A percentile compares a stretch with the other conserved stretches of the same genome.
phyloP scores from a whole-genome alignment of 495 filamentous ascomycete species.

The Daldinia concentrica region DNA sequence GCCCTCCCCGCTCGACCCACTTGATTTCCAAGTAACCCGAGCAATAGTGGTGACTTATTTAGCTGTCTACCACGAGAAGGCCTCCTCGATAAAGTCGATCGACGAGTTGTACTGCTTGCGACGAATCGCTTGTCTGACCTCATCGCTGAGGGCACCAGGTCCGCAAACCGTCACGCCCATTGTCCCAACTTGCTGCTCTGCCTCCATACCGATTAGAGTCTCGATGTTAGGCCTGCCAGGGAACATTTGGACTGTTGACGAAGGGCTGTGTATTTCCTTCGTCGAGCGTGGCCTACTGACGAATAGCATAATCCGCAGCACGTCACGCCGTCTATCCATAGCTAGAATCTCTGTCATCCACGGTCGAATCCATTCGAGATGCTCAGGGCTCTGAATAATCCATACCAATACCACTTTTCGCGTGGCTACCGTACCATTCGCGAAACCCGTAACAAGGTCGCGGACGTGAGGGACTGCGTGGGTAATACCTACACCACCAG shows the following conservation, averaged over 20 bases:
- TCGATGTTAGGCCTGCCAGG: slow-evolving; percentile 74
- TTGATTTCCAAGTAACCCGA: neutral
- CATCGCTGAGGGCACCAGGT: slow-evolving; percentile 87
- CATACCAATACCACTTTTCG: slow-evolving; percentile 85
- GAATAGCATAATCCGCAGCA: slow-evolving; percentile 86
- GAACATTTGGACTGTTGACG: slow-evolving; percentile 88
- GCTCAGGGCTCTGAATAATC: slow-evolving; percentile 87
- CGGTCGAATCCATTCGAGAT: slow-evolving; percentile 89
- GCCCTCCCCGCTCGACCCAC: neutral
- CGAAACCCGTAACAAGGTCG: slow-evolving; percentile 74
- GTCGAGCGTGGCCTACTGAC: slow-evolving; percentile 83
- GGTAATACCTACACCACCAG: slow-evolving; percentile 88
- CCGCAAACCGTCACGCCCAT: slow-evolving; percentile 91
- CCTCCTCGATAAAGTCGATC: slow-evolving; percentile 93
- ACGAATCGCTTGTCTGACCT: slow-evolving; percentile 79
- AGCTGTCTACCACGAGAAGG: slow-evolving; percentile 79
- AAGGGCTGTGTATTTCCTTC: slow-evolving; percentile 83
- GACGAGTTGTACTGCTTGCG: slow-evolving; percentile 68
- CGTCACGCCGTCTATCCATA: slow-evolving; percentile 82
- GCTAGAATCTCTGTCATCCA: slow-evolving; percentile 96
- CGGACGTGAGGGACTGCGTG: slow-evolving; percentile 83
- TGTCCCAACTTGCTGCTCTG: slow-evolving; percentile 79
- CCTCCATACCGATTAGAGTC: slow-evolving; percentile 78
- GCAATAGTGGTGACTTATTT: neutral
- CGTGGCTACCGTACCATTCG: slow-evolving; percentile 75